A percentile compares a stretch with the other conserved stretches of the same genome.
phyloP scores from a whole-genome alignment of 2,329 filamentous ascomycete genomes.

The Aureobasidium sp. region DNA sequence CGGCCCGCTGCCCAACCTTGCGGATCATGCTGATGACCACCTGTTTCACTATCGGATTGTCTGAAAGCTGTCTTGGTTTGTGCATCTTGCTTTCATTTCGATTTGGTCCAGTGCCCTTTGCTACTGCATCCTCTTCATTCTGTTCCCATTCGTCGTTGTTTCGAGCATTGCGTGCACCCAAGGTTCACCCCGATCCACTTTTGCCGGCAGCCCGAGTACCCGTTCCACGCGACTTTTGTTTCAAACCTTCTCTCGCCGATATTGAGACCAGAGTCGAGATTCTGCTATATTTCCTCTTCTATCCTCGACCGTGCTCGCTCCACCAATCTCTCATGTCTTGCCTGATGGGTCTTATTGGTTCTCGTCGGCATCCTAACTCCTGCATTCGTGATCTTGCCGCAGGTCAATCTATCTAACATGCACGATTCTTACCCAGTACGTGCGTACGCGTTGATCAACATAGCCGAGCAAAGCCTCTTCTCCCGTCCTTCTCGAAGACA shows the following conservation, averaged over 20 bases:
- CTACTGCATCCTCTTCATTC: too few relatives aligned
- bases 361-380: not conserved
- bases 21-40: not conserved
- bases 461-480: slow-evolving; percentile 3
- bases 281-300: not conserved
- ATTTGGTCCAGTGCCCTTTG: not conserved
- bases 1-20: slow-evolving; percentile 5
- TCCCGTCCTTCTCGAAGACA: not conserved
- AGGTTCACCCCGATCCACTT: not conserved
- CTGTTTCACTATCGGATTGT: not conserved
- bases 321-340: not conserved
- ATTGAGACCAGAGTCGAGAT: not conserved
- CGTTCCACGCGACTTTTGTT: not conserved
- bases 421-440: not conserved
- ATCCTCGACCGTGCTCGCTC: not conserved
- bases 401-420: not conserved
- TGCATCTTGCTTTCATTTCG: not conserved
- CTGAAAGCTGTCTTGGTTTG: not conserved
- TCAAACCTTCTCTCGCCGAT: not conserved
- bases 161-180: not conserved
- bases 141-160: not conserved
- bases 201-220: not conserved
- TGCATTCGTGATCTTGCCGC: not conserved
- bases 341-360: not conserved
- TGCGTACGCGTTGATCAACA: not conserved